Percentiles rank a stretch among this genome's conserved stretches.
Conservation (phyloP, 148 eudicot genomes). For the Selenicereus undatus region DNA sequence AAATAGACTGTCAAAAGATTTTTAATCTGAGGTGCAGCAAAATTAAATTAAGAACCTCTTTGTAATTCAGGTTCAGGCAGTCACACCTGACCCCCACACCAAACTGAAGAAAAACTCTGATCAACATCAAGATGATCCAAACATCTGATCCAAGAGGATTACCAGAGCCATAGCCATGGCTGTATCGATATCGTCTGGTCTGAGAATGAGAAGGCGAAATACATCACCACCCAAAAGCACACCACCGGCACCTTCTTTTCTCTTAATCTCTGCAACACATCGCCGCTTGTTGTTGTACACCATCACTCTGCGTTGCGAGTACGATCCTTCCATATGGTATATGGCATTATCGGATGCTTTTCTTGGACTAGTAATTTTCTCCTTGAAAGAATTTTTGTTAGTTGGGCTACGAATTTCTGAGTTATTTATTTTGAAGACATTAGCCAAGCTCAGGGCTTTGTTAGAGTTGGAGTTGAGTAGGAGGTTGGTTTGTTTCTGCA, state of each 20-base stretch:
- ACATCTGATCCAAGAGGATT: constrained; percentile 70
- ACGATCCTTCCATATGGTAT: constrained; percentile 68
- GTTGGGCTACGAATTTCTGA: not conserved
- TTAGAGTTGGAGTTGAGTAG: constrained; percentile 9
- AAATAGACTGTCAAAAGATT: not conserved
- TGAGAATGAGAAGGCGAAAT: constrained; percentile 39
- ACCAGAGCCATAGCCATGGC: constrained; percentile 62
- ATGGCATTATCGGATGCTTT: not conserved
- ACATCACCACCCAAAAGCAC: constrained; percentile 58
- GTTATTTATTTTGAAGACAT: constrained; percentile 17
- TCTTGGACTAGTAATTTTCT: not conserved
- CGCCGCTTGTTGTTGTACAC: constrained; percentile 47
- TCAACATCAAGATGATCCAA: constrained; percentile 26
- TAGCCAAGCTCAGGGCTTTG: constrained; percentile 41
- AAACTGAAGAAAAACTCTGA: no score
- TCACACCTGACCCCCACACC: not conserved
- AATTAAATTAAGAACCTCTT: not conserved
- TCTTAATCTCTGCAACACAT: constrained; percentile 63
- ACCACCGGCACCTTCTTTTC: constrained; percentile 51
- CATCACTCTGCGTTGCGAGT: constrained; percentile 40
- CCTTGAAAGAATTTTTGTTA: constrained; percentile 17
- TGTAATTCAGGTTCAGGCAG: not conserved
- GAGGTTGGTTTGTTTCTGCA: constrained; percentile 37
- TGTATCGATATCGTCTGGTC: constrained; percentile 40
- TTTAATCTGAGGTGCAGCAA: no score